phyloP scores from a whole-genome alignment of 768 basidiomycete species.

The Tulasnella sp. region DNA sequence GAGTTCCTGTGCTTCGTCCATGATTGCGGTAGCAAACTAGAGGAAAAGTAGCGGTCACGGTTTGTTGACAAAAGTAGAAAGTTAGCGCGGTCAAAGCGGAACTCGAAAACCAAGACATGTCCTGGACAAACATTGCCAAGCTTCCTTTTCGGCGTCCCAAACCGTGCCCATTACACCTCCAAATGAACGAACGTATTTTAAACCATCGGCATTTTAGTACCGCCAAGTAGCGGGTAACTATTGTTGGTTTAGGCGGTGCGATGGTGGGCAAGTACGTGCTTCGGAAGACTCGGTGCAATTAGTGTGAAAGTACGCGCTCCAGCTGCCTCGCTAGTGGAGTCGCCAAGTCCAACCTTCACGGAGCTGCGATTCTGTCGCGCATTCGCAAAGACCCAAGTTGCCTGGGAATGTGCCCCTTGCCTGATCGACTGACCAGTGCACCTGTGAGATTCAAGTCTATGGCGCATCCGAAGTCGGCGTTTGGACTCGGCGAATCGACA shows the following conservation, averaged over 20 bases:
- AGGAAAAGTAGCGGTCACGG: neutral
- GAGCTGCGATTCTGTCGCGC: too few relatives aligned
- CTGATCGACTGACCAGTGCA: too few relatives aligned
- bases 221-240: neutral
- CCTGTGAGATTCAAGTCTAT: too few relatives aligned
- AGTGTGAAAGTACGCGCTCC: too few relatives aligned
- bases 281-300: neutral
- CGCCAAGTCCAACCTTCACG: too few relatives aligned
- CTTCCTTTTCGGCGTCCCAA: neutral
- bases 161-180: neutral
- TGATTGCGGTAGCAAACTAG: conserved; percentile 24
- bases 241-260: neutral
- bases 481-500: too few relatives aligned
- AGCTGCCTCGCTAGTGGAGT: too few relatives aligned
- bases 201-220: neutral
- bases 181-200: neutral
- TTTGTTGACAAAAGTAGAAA: neutral
- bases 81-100: neutral
- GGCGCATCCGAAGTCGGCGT: too few relatives aligned
- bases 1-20: conserved; percentile 41
- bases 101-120: neutral
- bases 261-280: neutral
- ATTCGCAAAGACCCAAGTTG: too few relatives aligned
- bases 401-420: too few relatives aligned
- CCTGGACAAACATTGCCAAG: neutral